phyloP scores from a whole-genome alignment of 1,284 basidiomycete genomes.

The Cutaneotrichosporon sp. region DNA sequence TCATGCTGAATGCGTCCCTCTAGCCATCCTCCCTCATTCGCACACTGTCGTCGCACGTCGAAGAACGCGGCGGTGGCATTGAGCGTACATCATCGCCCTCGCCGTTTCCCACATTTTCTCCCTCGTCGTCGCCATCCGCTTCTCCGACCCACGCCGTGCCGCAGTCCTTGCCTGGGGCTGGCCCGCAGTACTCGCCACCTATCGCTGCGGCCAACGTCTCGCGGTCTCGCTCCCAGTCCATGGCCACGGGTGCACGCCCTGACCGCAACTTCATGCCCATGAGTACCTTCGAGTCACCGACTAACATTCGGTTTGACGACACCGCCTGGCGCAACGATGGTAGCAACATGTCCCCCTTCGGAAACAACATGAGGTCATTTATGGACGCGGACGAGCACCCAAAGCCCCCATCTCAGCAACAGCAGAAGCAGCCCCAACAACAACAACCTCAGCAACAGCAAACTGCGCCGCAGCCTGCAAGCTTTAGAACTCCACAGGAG shows the following conservation, averaged over 20 bases:
- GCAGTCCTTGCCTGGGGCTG: conserved; percentile 4
- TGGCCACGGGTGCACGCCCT: conserved; percentile 39
- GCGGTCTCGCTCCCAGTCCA: conserved; percentile 39
- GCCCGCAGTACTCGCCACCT: conserved; percentile 35
- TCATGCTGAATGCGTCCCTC: conserved; percentile 1
- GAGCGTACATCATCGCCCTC: conserved; percentile 32
- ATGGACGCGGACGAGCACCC: conserved; percentile 10
- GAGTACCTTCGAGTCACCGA: conserved; percentile 27
- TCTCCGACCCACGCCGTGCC: conserved; percentile 22
- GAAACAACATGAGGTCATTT: conserved; percentile 24
- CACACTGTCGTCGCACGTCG: conserved; percentile 42
- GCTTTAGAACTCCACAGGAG: conserved; percentile 26
- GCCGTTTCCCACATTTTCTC: conserved; percentile 43
- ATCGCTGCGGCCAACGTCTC: conserved; percentile 37
- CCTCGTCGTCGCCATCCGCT: conserved; percentile 34
- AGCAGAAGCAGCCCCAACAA: not conserved
- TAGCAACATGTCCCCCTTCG: conserved; percentile 44
- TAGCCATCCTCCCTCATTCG: conserved; percentile 32
- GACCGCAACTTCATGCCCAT: conserved; percentile 34
- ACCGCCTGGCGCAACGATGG: conserved; percentile 27
- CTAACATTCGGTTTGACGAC: conserved; percentile 20
- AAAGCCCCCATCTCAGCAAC: conserved; percentile 3
- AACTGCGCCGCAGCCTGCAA: conserved; percentile 4
- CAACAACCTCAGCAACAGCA: not conserved
- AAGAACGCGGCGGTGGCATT: conserved; percentile 32